Evolutionary conservation across 179 eudicot species (phyloP).

Genomic region (Kewa caespitosa): DNA sequence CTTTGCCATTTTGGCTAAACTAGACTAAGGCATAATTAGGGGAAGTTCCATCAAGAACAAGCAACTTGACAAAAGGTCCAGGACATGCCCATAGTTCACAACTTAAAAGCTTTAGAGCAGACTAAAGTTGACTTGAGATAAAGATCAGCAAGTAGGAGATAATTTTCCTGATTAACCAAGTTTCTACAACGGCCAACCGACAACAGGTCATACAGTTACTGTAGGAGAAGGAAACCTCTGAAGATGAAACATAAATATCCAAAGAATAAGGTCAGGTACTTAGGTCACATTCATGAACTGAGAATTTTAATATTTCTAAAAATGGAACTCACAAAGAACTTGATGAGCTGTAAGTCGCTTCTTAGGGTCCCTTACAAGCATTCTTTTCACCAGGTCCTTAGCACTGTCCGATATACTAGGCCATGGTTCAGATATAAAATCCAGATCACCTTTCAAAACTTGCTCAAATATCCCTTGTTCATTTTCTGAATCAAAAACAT

Average conservation of each 20-base stretch:
- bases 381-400: conserved; percentile 44
- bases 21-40: too few species aligned
- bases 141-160: too few species aligned
- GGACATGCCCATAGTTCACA: too few species aligned
- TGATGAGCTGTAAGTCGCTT: conserved; percentile 45
- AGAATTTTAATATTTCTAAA: neutral
- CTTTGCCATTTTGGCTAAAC: too few species aligned
- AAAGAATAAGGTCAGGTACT: neutral
- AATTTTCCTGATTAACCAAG: too few species aligned
- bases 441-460: conserved; percentile 46
- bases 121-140: too few species aligned
- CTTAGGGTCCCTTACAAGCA: conserved; percentile 47
- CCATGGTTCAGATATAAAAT: conserved; percentile 52
- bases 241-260: neutral
- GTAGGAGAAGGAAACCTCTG: neutral
- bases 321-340: conserved; percentile 44
- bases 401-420: conserved; percentile 44
- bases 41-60: too few species aligned
- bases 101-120: too few species aligned
- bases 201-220: neutral
- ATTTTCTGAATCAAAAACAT: conserved; percentile 28
- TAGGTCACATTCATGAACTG: neutral
- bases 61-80: too few species aligned
- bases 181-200: too few species aligned
- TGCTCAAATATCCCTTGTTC: conserved; percentile 54